These are phyloP conservation scores for Aspergillus pseudoterreus DNA, from an alignment of 2,329 filamentous ascomycete species.

Conservation along the genomic window DNA sequence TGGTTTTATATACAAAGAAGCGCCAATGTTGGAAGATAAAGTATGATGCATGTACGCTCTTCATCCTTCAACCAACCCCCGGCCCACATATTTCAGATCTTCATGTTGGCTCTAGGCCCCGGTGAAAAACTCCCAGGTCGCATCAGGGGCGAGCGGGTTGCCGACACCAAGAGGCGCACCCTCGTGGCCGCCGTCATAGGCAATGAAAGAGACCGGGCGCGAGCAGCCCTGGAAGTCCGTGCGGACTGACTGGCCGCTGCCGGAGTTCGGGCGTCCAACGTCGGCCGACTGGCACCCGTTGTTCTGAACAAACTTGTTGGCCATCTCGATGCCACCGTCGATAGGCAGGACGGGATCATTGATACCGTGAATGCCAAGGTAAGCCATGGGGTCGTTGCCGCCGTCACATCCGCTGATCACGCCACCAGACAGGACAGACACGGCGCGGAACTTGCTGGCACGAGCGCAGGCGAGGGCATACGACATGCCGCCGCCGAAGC, in stretches of 20 bases:
- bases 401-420: constrained; percentile 34
- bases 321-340: constrained; percentile 30
- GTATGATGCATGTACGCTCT: neutral
- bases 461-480: constrained; percentile 42
- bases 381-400: constrained; percentile 37
- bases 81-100: neutral
- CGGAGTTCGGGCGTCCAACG: constrained; percentile 3
- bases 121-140: constrained; percentile 14
- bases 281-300: constrained; percentile 31
- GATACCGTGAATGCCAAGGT: constrained; percentile 35
- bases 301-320: constrained; percentile 37
- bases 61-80: neutral
- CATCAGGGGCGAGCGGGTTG: constrained; percentile 12
- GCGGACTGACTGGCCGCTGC: constrained; percentile 6
- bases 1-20: no score
- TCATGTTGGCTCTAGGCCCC: neutral
- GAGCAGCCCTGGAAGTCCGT: constrained; percentile 12
- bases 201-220: constrained; percentile 13
- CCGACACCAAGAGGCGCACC: constrained; percentile 10
- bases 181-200: constrained; percentile 14
- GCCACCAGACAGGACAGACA: constrained; percentile 34
- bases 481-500: constrained; percentile 44
- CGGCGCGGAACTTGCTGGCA: constrained; percentile 37
- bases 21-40: neutral
- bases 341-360: constrained; percentile 37